phyloP scores from a whole-genome alignment of 2,329 filamentous ascomycete species.

The Paecilomyces sp. region DNA sequence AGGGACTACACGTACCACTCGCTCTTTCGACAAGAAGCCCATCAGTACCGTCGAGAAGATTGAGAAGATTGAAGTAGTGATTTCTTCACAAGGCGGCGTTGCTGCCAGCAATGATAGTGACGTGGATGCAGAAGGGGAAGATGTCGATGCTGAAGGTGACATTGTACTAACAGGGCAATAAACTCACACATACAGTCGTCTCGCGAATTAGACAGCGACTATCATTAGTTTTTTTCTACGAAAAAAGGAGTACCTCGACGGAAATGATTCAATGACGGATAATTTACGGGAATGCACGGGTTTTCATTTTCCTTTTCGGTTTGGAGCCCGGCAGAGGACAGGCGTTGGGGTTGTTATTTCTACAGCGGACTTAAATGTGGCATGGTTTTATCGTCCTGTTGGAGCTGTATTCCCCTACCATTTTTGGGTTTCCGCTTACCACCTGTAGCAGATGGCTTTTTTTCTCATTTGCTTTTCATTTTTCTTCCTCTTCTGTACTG shows the following conservation, averaged over 20 bases:
- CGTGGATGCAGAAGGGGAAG: slow-evolving; percentile 9
- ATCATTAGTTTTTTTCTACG: neutral
- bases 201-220: neutral
- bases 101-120: slow-evolving; percentile 14
- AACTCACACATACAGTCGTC: neutral
- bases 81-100: slow-evolving; percentile 16
- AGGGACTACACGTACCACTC: slow-evolving; percentile 11
- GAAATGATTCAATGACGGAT: neutral
- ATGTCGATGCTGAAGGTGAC: slow-evolving; percentile 8
- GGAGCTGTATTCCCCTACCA: neutral
- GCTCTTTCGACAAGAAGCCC: neutral
- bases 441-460: neutral
- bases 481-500: slow-evolving; percentile 2
- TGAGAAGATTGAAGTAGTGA: slow-evolving; percentile 16
- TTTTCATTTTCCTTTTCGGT: neutral
- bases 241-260: neutral
- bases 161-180: neutral
- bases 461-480: neutral
- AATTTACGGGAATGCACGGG: neutral
- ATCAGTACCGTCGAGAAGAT: slow-evolving; percentile 12
- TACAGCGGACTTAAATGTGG: neutral
- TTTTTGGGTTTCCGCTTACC: neutral
- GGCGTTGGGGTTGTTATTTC: neutral
- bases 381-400: neutral
- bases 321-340: neutral